Base-by-base conservation (phyloP, 768 basidiomycete species). In the Mycena indigotica region DNA sequence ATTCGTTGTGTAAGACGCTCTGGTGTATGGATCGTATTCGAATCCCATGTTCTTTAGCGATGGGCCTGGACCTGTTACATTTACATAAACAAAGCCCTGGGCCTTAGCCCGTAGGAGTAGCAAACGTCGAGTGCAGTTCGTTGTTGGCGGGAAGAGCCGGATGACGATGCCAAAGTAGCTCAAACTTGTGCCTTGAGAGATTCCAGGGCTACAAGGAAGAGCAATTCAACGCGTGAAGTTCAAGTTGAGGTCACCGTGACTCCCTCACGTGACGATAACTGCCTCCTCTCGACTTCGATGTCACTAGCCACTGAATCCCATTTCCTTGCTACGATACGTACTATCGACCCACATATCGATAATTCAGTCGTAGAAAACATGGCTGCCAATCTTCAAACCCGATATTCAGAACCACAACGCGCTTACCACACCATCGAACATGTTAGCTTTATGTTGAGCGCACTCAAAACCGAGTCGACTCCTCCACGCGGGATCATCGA, bases 391-490 rank as follows among this genome's bases (percentile, higher is more conserved):
- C 55, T 63, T 19, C 58, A 60, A 40, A 30, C 25, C 17, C 51
- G 55, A 13, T 65, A 65, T 19, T 54, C 57, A 1, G 64, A 65
- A 48, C 58, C 61, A 6, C 64, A 63, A 19, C 57, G 64, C 8
- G 40, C 54, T 45, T 65, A 65, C 24, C 64, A 65, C 51, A 65
- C 64, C 13, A 57, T 63, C 24, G 51, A 55, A 26, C 64, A 65
- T 23, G 57, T 65, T 44, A 35, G 52, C 8, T 53, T 60, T 25
- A 65, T 65, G 64, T 55, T 65, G 6, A 24, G 44, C 19, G 53
- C 52, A 10, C 46, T 59, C n/a, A 44, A 58, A 5, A n/a, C 52
- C 19, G 41, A 41, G 32, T 51, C 46, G 1, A 32, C 28, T 17
- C 28, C 28, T 3, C 16, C 10, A 10, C 24, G 32, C 12, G 38